Percentiles rank a stretch among this genome's conserved stretches.
Conservation (phyloP, 108 stramenopile species). For the Licmophora abbreviata region DNA sequence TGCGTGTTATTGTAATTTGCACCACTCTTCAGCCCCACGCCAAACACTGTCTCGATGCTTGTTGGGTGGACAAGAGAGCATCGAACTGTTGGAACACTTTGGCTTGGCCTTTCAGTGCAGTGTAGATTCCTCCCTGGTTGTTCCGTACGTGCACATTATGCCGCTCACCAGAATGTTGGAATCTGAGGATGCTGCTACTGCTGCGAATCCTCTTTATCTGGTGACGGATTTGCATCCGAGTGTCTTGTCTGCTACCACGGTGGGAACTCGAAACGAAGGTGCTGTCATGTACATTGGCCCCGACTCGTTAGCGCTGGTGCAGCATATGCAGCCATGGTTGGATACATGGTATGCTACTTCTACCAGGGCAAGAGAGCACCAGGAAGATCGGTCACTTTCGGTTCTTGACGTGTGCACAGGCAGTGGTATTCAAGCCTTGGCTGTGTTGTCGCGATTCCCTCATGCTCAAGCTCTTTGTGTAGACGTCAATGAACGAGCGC, state of each 20-base stretch:
- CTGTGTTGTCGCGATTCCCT: constrained; percentile 3
- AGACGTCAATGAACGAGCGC: constrained; percentile 66
- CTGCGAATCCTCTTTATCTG: constrained; percentile 17
- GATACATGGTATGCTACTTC: background rate
- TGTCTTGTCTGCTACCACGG: constrained; percentile 43
- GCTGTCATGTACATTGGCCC: constrained; percentile 85
- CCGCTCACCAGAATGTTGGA: constrained; percentile 26
- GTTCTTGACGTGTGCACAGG: constrained; percentile 65
- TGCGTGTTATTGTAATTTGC: constrained; percentile 11
- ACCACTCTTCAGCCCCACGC: constrained; percentile 21
- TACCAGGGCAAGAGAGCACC: background rate
- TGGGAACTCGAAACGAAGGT: constrained; percentile 25
- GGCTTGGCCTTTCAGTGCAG: constrained; percentile 36
- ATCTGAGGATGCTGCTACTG: background rate
- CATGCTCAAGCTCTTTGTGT: constrained; percentile 30
- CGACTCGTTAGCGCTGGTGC: constrained; percentile 67
- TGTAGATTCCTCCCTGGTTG: constrained; percentile 20
- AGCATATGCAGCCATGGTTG: constrained; percentile 31
- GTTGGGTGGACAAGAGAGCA: constrained; percentile 25
- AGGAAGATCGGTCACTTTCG: constrained; percentile 8
- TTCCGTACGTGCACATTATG: constrained; percentile 59
- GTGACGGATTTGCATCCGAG: constrained; percentile 78
- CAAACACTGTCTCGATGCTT: constrained; percentile 17
- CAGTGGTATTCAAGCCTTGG: constrained; percentile 68
- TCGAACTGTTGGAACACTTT: constrained; percentile 31